Evolutionary conservation across 2,329 filamentous ascomycete species (phyloP).

Genomic region (Fusarium sublunatum): DNA sequence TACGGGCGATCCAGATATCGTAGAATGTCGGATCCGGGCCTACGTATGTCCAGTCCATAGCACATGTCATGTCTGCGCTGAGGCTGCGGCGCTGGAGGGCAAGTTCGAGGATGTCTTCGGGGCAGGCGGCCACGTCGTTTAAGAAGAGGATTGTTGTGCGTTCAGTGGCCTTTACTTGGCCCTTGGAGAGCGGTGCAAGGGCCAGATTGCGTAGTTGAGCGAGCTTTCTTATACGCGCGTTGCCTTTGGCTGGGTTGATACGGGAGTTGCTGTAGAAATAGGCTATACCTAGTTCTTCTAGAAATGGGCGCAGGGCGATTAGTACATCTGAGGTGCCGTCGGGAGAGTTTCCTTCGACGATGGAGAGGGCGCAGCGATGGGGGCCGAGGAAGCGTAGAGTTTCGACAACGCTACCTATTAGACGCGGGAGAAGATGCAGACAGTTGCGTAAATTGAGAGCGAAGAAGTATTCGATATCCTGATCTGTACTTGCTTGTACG

Average conservation of each 20-base stretch:
- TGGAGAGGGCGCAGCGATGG: slow-evolving; percentile 62
- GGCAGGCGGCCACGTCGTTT: slow-evolving; percentile 64
- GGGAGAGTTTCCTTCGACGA: slow-evolving; percentile 66
- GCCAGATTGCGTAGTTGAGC: slow-evolving; percentile 65
- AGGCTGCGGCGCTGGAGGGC: slow-evolving; percentile 59
- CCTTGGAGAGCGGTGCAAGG: slow-evolving; percentile 57
- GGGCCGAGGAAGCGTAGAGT: slow-evolving; percentile 62
- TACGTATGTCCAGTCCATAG: slow-evolving; percentile 67
- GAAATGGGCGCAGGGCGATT: slow-evolving; percentile 51
- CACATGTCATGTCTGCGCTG: slow-evolving; percentile 66
- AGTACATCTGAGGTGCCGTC: slow-evolving; percentile 67
- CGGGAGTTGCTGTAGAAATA: slow-evolving; percentile 59
- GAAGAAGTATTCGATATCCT: slow-evolving; percentile 58
- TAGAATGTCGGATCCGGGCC: slow-evolving; percentile 63
- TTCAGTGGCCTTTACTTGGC: slow-evolving; percentile 41
- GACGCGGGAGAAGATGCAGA: slow-evolving; percentile 58
- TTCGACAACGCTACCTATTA: slow-evolving; percentile 64
- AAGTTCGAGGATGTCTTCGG: slow-evolving; percentile 68
- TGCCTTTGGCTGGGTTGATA: slow-evolving; percentile 56
- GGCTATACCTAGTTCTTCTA: slow-evolving; percentile 53
- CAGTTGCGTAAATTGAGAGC: slow-evolving; percentile 63
- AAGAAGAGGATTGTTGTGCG: slow-evolving; percentile 63
- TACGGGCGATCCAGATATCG: slow-evolving; percentile 66
- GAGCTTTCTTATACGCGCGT: slow-evolving; percentile 59
- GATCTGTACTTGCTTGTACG: background rate